These are phyloP conservation scores for Gypsophila paniculata DNA, from an alignment of 179 eudicot species.

Conservation along the genomic window DNA sequence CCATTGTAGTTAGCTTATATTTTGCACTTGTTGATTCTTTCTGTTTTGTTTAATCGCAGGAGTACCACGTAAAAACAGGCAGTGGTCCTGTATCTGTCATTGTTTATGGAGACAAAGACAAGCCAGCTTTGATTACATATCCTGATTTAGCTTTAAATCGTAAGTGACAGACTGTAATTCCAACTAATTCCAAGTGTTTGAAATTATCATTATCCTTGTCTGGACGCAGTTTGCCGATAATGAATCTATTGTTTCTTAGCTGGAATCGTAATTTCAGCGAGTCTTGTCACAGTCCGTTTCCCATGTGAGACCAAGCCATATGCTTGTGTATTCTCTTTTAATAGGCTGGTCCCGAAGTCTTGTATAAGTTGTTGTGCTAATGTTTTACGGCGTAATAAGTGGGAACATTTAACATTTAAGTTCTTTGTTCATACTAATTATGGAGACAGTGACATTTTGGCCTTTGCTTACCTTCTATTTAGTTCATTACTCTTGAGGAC, in stretches of 20 bases:
- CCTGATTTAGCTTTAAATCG: constrained; percentile 98
- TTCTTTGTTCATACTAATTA: too few relatives aligned
- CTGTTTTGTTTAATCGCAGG: constrained; percentile 44
- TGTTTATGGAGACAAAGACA: constrained; percentile 92
- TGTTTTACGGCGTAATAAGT: neutral
- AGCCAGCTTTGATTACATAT: constrained; percentile 89
- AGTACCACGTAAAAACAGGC: constrained; percentile 72
- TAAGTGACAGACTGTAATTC: constrained; percentile 34
- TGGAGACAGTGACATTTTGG: neutral
- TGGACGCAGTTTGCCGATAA: neutral
- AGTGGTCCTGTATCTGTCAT: constrained; percentile 82
- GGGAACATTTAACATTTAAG: neutral
- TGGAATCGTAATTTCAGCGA: neutral
- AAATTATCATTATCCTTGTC: constrained; percentile 8
- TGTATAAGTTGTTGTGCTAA: too few relatives aligned
- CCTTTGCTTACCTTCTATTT: neutral
- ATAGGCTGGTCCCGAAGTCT: too few relatives aligned
- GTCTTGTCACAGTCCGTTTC: too few relatives aligned
- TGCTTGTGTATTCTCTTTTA: too few relatives aligned
- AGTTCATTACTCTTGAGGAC: too few relatives aligned
- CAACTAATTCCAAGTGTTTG: neutral
- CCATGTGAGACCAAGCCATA: too few relatives aligned
- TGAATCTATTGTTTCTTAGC: neutral
- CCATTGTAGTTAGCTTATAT: neutral
- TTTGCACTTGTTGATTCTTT: constrained; percentile 12